Evolutionary conservation across 495 filamentous ascomycete genomes (phyloP).

Genomic region (Annulohypoxylon bovei): DNA sequence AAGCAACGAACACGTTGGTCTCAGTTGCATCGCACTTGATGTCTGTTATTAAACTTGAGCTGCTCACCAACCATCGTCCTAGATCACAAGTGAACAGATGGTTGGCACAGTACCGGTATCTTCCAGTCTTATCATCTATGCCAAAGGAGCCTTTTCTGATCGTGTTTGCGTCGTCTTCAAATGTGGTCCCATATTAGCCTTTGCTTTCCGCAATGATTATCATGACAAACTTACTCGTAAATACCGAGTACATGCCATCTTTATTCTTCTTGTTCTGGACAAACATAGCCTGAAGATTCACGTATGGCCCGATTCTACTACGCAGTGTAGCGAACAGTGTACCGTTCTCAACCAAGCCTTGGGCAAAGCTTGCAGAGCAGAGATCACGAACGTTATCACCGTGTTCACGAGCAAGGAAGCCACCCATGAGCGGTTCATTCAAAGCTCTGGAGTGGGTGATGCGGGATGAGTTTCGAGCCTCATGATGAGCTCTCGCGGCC

Average conservation of each 20-base stretch:
- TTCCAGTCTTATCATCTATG: conserved; percentile 29
- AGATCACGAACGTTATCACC: conserved; percentile 36
- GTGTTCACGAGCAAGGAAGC: conserved; percentile 42
- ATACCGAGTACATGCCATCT: conserved; percentile 42
- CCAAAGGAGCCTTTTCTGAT: conserved; percentile 23
- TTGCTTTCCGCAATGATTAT: too few relatives aligned
- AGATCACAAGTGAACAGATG: too few relatives aligned
- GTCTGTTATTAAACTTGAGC: too few relatives aligned
- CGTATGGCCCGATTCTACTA: too few relatives aligned
- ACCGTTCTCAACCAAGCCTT: conserved; percentile 32
- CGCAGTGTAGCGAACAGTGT: too few relatives aligned
- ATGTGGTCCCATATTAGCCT: neutral
- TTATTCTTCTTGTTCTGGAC: conserved; percentile 12
- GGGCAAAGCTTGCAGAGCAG: conserved; percentile 27
- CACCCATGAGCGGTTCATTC: conserved; percentile 36
- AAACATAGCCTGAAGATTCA: conserved; percentile 45
- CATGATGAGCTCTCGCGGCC: conserved; percentile 1
- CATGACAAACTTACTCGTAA: conserved; percentile 43
- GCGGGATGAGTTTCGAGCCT: conserved; percentile 21
- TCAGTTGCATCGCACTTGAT: too few relatives aligned
- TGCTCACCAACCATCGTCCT: too few relatives aligned
- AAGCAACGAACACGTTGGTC: too few relatives aligned
- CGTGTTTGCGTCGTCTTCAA: neutral
- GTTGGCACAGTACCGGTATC: conserved; percentile 13
- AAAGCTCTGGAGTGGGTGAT: conserved; percentile 39